Evolutionary conservation across 1,139 yeast species (phyloP), one percentile per base, ranked within the genome.

Genomic region (Chernovozyma aurita): DNA sequence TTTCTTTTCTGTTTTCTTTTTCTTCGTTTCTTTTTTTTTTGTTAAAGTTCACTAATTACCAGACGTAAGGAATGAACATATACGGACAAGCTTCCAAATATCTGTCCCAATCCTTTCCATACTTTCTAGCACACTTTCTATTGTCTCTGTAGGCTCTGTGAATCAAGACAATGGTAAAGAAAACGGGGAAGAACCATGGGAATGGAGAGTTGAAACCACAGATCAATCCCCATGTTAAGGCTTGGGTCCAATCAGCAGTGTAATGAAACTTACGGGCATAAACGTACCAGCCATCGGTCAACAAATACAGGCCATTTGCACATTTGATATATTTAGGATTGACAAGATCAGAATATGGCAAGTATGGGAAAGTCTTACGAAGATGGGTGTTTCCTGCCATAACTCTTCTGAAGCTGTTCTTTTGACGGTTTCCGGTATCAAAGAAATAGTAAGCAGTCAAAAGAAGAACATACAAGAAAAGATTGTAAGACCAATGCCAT

Each of bases 181-280:
- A 92, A 26, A 72, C 65, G 2, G 98, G 97, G 78, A 85, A 92
- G 65, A 92, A 92, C 92, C 95, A 92, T 32, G 97, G 96, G 69
- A 92, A 78, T 35, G 92, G 86, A 4, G 95, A 85, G 29, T 69
- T 71, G 59, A 81, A 79, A 1, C 98, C 98, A 61, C 97, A 87
- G 45, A 82, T 76, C 44, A 92, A 70, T 8, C 94, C 96, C 98
- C 98, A 92, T 34, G 94, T 76, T 48, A 86, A 67, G 37, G 95
- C 77, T 67, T 87, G 96, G 35, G 76, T 67, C 72, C 82, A 88
- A 61, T 92, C 98, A 26, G 95, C 97, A 32, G 97, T 88, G 71
- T 92, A 92, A 62, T 90, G 95, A 49, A 82, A 79, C 65, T 92
- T 92, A 67, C 98, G 81, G 11, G 97, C 98, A 52, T 78, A 83